Evolutionary conservation across 1,284 basidiomycete species (phyloP), one percentile per base, ranked within the genome.

Genomic region (Ustilago bromivora): DNA sequence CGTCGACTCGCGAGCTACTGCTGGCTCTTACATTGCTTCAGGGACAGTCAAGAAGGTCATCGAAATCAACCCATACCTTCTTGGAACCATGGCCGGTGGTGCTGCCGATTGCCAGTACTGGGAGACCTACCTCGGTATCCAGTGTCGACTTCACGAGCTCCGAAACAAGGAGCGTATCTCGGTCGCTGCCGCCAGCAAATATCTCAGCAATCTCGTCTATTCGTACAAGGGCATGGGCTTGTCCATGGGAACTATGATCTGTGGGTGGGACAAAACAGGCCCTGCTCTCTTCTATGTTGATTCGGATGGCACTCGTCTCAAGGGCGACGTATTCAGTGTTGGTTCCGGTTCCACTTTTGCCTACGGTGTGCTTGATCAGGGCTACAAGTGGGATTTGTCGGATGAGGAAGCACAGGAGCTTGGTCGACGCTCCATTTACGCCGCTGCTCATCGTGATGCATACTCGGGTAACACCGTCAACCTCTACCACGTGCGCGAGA

Each of bases 171-270:
- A 99, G 88, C 92, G 96, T 57, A 99, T 99, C 86, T 97, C 95
- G 19, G 97, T 99, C 19, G 97, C 97, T 13, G 97, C 97, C 19
- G 97, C 97, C 7, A 95, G 93, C 88, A 99, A 99, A 87, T 97
- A 96, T 87, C 90, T 99, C 65, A 93, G 93, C 88, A 99, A 99
- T 85, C 91, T 99, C 61, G 95, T 99, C 8, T 99, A 98, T 87
- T 90, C 92, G 68, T 99, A 99, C 90, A 99, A 99, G 88, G 97
- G 97, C 13, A 98, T 97, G 96, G 97, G 97, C 5, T 88, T 99
- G 70, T 96, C 94, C 86, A 99, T 99, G 96, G 97, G 97, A 66
- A 99, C 97, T 2, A 99, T 99, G 97, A 97, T 99, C 78, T 98
- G 96, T 83, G 97, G 97, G 34, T 99, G 96, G 96, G 97, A 99